These are phyloP conservation scores for Lachancea waltii DNA, from an alignment of 805 yeast genomes.

Conservation along the genomic window DNA sequence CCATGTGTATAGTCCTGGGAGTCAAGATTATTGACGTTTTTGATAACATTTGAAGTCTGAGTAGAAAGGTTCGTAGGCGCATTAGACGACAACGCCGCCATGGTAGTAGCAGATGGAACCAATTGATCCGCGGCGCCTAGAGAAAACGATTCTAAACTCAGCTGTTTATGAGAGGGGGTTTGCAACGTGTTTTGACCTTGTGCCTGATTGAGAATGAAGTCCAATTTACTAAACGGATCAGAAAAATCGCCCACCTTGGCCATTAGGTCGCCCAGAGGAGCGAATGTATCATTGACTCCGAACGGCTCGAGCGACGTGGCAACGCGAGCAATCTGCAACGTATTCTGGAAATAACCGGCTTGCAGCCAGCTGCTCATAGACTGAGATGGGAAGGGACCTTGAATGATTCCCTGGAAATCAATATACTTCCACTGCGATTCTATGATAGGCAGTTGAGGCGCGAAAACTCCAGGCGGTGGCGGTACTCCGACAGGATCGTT, in stretches of 20 bases:
- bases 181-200: conserved; percentile 3
- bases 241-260: conserved; percentile 19
- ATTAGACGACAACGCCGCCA: neutral
- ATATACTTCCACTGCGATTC: conserved; percentile 65
- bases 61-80: neutral
- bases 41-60: neutral
- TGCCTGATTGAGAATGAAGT: conserved; percentile 10
- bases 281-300: conserved; percentile 22
- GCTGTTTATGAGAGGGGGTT: neutral
- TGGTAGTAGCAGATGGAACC: neutral
- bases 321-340: conserved; percentile 50
- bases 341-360: conserved; percentile 52
- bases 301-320: conserved; percentile 24
- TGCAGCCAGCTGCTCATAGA: conserved; percentile 78
- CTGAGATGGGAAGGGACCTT: conserved; percentile 78
- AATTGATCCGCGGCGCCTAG: neutral
- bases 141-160: neutral
- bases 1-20: conserved; percentile 23
- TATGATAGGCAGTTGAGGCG: conserved; percentile 22
- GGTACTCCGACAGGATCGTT: neutral
- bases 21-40: neutral
- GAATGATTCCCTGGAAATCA: conserved; percentile 62
- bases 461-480: conserved; percentile 5
- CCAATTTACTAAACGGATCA: conserved; percentile 26
- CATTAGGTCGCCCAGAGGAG: conserved; percentile 23